Evolutionary conservation across 139 green algal genomes (phyloP), one percentile per base, ranked within the genome.

Genomic region (Chlamydomonas sp.): DNA sequence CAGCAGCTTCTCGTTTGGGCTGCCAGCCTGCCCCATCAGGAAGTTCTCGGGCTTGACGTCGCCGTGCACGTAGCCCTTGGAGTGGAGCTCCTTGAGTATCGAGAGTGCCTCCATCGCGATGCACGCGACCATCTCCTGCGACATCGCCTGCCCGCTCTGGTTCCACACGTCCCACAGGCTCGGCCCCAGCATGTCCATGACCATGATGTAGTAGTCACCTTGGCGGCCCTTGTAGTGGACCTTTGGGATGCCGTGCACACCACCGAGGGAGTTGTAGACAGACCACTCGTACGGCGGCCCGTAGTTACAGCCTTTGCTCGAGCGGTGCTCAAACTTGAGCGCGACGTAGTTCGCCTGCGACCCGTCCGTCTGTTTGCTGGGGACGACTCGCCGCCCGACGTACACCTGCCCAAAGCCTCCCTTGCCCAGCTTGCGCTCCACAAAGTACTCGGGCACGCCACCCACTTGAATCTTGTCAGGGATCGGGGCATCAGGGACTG

Each of bases 31-130:
- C 1, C 95, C 95, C 62, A 99, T 69, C 37, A 99, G 72, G 81
- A 99, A 99, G 82, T 99, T 99, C 73, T 99, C 95, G 2, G 95
- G 95, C 84, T 99, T 99, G 16, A 99, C 91, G 80, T 99, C 95
- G 3, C 95, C 95, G 71, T 99, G 95, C 31, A 99, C 95, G 81
- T 96, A 97, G 89, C 93, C 93, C 76, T 96, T 95, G 47, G 67
- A 67, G 76, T 99, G 94, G 66, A 99, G 84, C 70, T 96, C 92
- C 80, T 99, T 92, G 48, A 99, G n/a, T n/a, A n/a, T n/a, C n/a
- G n/a, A n/a, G n/a, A n/a, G n/a, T n/a, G n/a, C n/a, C 81, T 99
- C 95, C 13, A 98, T 82, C 20, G 95, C 95, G 31, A 99, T 98
- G 81, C 95, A 98, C 1, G 93, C 89, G 16, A 99, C 95, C 95